Percentiles rank a stretch among this genome's conserved stretches.
These are phyloP conservation scores for Centella asiatica DNA, from an alignment of 129 eudicot genomes.

Conservation along the genomic window DNA sequence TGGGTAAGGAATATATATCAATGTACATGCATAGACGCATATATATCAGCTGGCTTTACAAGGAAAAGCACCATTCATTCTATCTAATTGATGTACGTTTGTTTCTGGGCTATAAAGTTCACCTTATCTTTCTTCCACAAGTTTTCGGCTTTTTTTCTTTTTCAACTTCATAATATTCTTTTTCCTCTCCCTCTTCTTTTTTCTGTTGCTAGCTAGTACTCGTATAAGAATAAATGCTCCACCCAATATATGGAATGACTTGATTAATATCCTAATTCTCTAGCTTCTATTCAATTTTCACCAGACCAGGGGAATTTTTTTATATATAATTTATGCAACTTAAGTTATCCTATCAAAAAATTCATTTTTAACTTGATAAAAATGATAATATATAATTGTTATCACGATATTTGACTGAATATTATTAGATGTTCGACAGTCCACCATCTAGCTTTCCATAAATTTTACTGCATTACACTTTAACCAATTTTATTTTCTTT, in stretches of 20 bases:
- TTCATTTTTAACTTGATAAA: too few relatives aligned
- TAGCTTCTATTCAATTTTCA: not conserved
- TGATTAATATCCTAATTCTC: constrained; percentile 31
- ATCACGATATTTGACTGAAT: too few relatives aligned
- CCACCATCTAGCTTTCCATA: too few relatives aligned
- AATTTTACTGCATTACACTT: constrained; percentile 4
- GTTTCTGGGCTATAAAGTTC: constrained; percentile 22
- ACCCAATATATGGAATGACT: constrained; percentile 31
- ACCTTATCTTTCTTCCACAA: constrained; percentile 20
- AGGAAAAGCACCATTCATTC: constrained; percentile 30
- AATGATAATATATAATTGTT: too few relatives aligned
- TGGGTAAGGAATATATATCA: too few relatives aligned
- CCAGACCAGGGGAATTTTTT: not conserved
- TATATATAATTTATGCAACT: too few relatives aligned
- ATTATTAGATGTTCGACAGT: too few relatives aligned
- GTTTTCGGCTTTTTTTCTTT: constrained; percentile 21
- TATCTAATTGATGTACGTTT: constrained; percentile 27
- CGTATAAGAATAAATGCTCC: constrained; percentile 45
- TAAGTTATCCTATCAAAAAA: too few relatives aligned
- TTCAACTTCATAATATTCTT: constrained; percentile 15
- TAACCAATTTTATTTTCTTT: too few relatives aligned
- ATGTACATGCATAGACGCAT: too few relatives aligned
- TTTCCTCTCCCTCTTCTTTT: constrained; percentile 18
- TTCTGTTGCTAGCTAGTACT: constrained; percentile 18
- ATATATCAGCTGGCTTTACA: constrained; percentile 53